Conservation (phyloP, 495 filamentous ascomycete species). For the Chaetomium cochliodes region DNA sequence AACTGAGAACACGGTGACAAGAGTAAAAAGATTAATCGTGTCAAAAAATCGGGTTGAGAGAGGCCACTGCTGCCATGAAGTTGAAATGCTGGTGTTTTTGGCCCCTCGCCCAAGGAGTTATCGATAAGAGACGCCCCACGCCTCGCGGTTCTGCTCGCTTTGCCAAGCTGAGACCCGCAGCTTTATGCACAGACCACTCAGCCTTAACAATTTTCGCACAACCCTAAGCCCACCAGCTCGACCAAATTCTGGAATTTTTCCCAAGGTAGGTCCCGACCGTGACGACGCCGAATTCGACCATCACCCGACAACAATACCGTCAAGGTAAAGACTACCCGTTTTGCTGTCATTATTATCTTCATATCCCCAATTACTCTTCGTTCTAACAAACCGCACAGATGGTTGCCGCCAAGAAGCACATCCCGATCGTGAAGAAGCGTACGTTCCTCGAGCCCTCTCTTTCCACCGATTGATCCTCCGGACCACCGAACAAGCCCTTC, state of each 20-base stretch:
- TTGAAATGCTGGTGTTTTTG: background rate
- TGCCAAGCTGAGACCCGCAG: constrained; percentile 11
- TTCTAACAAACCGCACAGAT: constrained; percentile 62
- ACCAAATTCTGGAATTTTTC: constrained; percentile 42
- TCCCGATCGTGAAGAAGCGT: constrained; percentile 99
- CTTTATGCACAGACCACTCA: constrained; percentile 29
- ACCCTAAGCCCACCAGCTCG: constrained; percentile 39
- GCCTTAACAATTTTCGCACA: constrained; percentile 37
- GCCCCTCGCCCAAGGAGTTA: background rate
- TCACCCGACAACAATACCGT: constrained; percentile 46
- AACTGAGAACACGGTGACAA: too few relatives aligned
- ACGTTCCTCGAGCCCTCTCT: constrained; percentile 48
- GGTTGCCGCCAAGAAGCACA: constrained; percentile 97
- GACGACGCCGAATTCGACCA: constrained; percentile 44
- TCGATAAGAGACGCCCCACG: constrained; percentile 13
- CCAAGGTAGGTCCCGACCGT: constrained; percentile 36
- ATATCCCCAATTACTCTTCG: constrained; percentile 12
- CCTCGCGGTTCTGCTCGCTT: background rate
- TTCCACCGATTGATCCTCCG: constrained; percentile 21
- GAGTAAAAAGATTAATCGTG: too few relatives aligned
- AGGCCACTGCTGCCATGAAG: too few relatives aligned
- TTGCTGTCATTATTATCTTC: constrained; percentile 6
- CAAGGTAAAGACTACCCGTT: constrained; percentile 43
- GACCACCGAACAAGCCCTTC: constrained; percentile 12
- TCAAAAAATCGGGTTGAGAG: too few relatives aligned